Evolutionary conservation across 495 filamentous ascomycete genomes (phyloP).

Genomic region (Neurospora sp.): DNA sequence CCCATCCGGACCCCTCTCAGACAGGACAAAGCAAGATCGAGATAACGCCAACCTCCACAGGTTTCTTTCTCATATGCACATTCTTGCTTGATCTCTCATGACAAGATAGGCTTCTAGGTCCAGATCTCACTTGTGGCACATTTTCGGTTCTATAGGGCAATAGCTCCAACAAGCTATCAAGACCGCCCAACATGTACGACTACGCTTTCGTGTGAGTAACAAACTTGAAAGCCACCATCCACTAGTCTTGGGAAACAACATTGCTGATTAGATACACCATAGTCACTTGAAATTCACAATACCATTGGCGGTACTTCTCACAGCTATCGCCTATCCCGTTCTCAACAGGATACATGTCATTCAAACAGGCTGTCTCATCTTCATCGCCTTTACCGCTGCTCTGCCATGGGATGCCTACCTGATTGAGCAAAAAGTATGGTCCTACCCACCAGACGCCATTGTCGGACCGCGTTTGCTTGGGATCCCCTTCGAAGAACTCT

Average conservation of each 20-base stretch:
- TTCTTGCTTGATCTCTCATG: neutral
- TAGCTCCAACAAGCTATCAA: neutral
- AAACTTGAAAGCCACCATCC: neutral
- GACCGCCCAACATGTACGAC: conserved; percentile 40
- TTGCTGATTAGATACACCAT: neutral
- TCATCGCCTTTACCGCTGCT: conserved; percentile 48
- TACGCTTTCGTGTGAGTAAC: conserved; percentile 53
- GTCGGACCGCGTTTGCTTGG: conserved; percentile 44
- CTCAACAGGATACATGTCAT: conserved; percentile 46
- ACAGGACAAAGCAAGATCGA: neutral
- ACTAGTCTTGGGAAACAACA: neutral
- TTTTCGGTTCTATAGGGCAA: neutral
- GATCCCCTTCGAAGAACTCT: conserved; percentile 57
- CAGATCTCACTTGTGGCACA: neutral
- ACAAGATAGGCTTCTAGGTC: neutral
- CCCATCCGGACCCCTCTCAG: neutral
- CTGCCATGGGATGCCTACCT: conserved; percentile 66
- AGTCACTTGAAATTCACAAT: conserved; percentile 62
- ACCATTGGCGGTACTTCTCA: conserved; percentile 47
- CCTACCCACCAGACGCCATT: conserved; percentile 51
- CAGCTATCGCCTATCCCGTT: conserved; percentile 46
- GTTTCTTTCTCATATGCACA: neutral
- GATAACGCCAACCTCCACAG: neutral
- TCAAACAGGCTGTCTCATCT: conserved; percentile 45
- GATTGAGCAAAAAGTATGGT: conserved; percentile 52